Percentiles rank a stretch among this genome's conserved stretches.
These are phyloP conservation scores for Komagataella phaffii DNA, from an alignment of 805 yeast species.

Conservation along the genomic window DNA sequence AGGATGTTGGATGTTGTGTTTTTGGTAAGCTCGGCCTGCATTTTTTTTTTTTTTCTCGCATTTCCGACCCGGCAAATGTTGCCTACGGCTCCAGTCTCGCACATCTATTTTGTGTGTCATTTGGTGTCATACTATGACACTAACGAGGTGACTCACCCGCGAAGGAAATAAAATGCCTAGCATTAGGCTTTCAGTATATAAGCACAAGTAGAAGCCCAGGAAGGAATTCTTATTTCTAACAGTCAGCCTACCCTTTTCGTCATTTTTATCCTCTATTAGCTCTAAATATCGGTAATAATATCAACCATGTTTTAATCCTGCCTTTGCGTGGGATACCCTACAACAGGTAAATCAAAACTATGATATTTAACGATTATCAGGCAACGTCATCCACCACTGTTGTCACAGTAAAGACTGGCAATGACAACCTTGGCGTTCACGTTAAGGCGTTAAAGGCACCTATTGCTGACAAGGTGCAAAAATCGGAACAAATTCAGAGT, in stretches of 20 bases:
- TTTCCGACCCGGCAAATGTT: background rate
- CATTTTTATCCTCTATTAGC: background rate
- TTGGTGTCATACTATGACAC: background rate
- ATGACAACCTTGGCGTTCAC: constrained; percentile 1
- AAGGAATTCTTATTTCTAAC: background rate
- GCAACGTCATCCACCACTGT: constrained; percentile 5
- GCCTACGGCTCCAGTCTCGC: background rate
- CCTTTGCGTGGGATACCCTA: background rate
- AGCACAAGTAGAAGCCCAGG: background rate
- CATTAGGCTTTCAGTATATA: background rate
- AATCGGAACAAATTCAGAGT: constrained; percentile 1
- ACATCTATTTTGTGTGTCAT: background rate
- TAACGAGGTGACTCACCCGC: background rate
- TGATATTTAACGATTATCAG: background rate
- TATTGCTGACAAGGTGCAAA: background rate
- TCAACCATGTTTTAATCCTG: background rate
- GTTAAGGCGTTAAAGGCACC: background rate
- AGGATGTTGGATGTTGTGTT: background rate
- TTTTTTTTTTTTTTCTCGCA: background rate
- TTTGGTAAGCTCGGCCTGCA: background rate
- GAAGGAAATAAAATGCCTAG: background rate
- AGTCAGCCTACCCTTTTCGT: background rate
- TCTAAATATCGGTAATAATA: background rate
- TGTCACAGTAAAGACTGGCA: background rate
- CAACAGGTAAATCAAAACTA: background rate